Percentiles rank a stretch among this genome's conserved stretches.
Conservation (phyloP, 345 rosid species). For the Citrus trifoliata region DNA sequence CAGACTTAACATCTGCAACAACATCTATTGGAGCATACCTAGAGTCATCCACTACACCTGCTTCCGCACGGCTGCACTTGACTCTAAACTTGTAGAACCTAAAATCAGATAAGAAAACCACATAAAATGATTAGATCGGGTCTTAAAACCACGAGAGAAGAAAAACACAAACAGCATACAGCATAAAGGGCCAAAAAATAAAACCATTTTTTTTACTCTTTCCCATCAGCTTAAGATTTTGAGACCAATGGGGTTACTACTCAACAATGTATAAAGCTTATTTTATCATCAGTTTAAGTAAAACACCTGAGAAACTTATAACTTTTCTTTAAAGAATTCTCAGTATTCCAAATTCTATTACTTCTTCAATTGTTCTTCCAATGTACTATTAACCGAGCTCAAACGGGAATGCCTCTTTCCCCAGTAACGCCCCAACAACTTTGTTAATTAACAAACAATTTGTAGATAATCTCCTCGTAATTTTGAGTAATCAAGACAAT, state of each 20-base stretch:
- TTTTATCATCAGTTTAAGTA: neutral
- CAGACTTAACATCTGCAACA: constrained; percentile 70
- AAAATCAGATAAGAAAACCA: constrained; percentile 11
- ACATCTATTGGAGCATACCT: constrained; percentile 63
- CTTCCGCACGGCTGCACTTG: constrained; percentile 59
- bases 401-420: neutral
- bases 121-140: neutral
- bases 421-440: neutral
- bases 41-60: constrained; percentile 40
- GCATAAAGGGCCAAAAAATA: neutral
- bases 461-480: neutral
- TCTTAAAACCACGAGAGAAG: neutral
- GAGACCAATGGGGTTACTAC: too few relatives aligned
- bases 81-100: constrained; percentile 57
- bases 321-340: neutral
- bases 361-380: neutral
- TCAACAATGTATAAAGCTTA: neutral
- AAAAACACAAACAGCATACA: neutral
- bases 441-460: neutral
- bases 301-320: neutral
- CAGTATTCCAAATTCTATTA: neutral
- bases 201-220: neutral
- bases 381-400: neutral
- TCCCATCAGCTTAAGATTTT: neutral
- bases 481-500: too few relatives aligned